Base-by-base conservation (phyloP, 495 filamentous ascomycete species). In the Neurospora discreta region DNA sequence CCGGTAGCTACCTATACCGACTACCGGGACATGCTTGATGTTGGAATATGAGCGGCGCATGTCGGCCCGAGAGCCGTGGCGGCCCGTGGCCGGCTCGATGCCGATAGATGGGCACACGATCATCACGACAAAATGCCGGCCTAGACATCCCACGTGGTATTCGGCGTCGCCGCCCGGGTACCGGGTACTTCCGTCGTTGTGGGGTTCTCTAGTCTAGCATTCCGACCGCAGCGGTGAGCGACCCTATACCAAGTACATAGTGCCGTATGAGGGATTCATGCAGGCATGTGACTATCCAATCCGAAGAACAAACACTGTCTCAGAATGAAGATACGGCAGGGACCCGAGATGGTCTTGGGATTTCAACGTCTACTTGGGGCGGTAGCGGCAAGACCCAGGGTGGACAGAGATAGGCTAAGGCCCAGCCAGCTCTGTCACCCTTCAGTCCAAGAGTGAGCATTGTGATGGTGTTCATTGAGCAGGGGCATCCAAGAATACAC, bases 1-100 rank as follows among this genome's bases (percentile, higher is more conserved):
- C n/a, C n/a, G n/a, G n/a, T n/a, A n/a, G n/a, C n/a, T 83, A 30
- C 82, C 83, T n/a, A 86, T 85, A n/a, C 84, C 84, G 7, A 88
- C 83, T 74, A 87, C 82, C n/a, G 87, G 76, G n/a, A 78, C 71
- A 68, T 84, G 73, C 16, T 78, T 71, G 18, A 87, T 73, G 18
- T 77, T 75, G 20, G 79, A 75, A 74, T 87, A 88, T n/a, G 69
- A 84, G 5, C 71, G 68, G 13, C 76, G 42, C 82, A 85, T 76
- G 41, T 82, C 67, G 23, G 30, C 79, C 33, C 33, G 0, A 72
- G 77, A 78, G 80, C 80, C 3, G 26, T 73, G 0, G 82, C 6
- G 33, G 33, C 33, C 33, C 4, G 33, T 77, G n/a, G 79, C 78
- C 1, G 76, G 73, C 20, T 44, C 42, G 26, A 65, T 76, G 1